phyloP scores from a whole-genome alignment of 2,329 filamentous ascomycete genomes.

The Aspergillus pseudoglaucus region DNA sequence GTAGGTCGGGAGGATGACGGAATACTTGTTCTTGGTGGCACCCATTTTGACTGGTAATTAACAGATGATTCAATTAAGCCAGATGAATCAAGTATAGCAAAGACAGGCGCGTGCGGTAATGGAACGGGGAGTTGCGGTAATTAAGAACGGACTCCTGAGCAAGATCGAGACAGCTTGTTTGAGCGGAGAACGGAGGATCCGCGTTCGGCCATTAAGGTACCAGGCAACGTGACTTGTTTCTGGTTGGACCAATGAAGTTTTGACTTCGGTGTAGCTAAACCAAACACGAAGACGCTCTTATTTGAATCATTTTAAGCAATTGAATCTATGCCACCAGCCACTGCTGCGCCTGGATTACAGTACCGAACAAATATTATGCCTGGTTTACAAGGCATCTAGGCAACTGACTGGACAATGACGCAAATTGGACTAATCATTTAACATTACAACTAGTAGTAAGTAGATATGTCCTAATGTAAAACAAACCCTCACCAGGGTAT shows the following conservation, averaged over 20 bases:
- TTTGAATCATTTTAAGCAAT: too few relatives aligned
- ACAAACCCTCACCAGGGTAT: too few relatives aligned
- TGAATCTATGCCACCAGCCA: too few relatives aligned
- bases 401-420: too few relatives aligned
- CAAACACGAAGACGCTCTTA: too few relatives aligned
- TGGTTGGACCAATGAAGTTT: too few relatives aligned
- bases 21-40: conserved; percentile 69
- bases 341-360: neutral
- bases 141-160: conserved; percentile 4
- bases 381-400: neutral
- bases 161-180: neutral
- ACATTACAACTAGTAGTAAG: too few relatives aligned
- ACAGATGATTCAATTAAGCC: neutral
- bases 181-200: conserved; percentile 2
- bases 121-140: neutral
- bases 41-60: conserved; percentile 23
- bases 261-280: too few relatives aligned
- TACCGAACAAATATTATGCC: neutral
- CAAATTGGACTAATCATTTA: too few relatives aligned
- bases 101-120: neutral
- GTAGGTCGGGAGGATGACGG: conserved; percentile 94
- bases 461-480: too few relatives aligned
- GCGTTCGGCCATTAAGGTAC: conserved; percentile 3
- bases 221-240: neutral
- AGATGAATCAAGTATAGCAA: neutral